Conservation (phyloP, 192 early-diverging fungal species). For the Linnemannia elongata region DNA sequence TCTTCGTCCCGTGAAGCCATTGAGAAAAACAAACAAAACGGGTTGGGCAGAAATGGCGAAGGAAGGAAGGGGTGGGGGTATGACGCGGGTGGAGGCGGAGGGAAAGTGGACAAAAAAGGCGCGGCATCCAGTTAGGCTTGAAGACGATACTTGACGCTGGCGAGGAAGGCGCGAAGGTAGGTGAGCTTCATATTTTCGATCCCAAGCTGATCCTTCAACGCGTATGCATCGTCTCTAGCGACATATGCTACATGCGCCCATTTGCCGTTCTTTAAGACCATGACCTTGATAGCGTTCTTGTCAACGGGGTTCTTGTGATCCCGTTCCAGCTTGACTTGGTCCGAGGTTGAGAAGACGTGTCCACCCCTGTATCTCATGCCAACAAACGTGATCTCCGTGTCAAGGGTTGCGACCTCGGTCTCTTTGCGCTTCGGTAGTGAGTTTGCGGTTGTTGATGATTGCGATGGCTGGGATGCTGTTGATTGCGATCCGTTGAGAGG, state of each 20-base stretch:
- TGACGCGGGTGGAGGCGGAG: neutral
- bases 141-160: neutral
- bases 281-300: constrained; percentile 1
- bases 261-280: neutral
- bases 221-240: neutral
- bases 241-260: neutral
- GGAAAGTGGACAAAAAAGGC: neutral
- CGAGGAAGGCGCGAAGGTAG: neutral
- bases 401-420: neutral
- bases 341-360: neutral
- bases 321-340: constrained; percentile 1
- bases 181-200: neutral
- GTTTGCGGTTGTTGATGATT: neutral
- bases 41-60: neutral
- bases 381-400: constrained; percentile 1
- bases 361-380: neutral
- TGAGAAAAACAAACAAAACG: neutral
- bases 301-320: neutral
- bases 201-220: neutral
- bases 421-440: neutral
- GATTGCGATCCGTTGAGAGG: neutral
- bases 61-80: neutral
- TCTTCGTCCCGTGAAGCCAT: neutral
- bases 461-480: neutral
- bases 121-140: neutral